Base-by-base conservation (phyloP, 2,329 filamentous ascomycete genomes). In the Xylaria sp. region DNA sequence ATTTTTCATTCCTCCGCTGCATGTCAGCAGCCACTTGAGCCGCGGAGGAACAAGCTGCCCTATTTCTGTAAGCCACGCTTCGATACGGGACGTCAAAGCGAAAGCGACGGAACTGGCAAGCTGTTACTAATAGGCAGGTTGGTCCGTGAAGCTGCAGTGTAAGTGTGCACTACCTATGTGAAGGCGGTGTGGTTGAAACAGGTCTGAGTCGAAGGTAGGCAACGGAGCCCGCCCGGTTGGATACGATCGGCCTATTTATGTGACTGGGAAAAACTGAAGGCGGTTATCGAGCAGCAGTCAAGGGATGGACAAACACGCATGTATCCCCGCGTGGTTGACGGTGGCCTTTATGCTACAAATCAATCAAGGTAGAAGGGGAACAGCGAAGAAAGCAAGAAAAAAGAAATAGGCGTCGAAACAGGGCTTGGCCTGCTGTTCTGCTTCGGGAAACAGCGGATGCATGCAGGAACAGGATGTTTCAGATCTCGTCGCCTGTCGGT, bases 1-100 rank as follows among this genome's bases (percentile, higher is more conserved):
- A 20, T 15, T 28, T 52, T 52, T 46, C 13, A n/a, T 46, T 50
- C 41, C 54, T 46, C 44, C 52, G 54, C 58, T 12, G 65, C 54
- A 58, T 34, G 60, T 67, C 55, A 67, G 60, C 54, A 67, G 50
- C 65, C 60, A 67, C 55, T 59, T 60, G 48, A 67, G 65, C 65
- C 65, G 60, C 65, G 18, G 20, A 50, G 34, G 37, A 63, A 41
- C 18, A 54, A 12, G 13, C 39, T 31, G 9, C 20, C 39, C 37
- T 58, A 55, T 55, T 55, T 55, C 37, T 20, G 54, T 23, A 25
- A 57, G 20, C 9, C 37, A 41, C 34, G 34, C n/a, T 25, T 25
- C 12, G 37, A 57, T 2, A 57, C 28, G 41, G 59, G 28, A 48
- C 10, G 18, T 37, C 15, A 28, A 55, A 18, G 44, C 37, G 50